Conservation (phyloP, 371 early-diverging fungal genomes). For the Circinella minor region DNA sequence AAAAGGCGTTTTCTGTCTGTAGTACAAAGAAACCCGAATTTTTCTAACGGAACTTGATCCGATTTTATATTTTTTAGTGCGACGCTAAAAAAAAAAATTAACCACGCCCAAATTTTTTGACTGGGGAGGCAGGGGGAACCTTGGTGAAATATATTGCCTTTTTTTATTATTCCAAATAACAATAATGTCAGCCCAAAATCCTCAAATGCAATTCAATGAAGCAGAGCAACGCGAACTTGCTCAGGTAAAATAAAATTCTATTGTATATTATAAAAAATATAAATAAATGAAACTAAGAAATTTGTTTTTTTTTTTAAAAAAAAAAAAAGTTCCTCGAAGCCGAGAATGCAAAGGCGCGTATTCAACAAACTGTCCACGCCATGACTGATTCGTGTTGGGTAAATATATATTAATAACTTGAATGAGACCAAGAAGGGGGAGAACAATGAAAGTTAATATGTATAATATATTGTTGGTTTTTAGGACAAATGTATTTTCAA, state of each 20-base stretch:
- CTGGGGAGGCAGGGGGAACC: too few species aligned
- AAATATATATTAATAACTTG: constrained; percentile 10
- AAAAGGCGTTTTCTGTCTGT: too few species aligned
- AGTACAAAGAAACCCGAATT: too few species aligned
- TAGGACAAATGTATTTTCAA: constrained; percentile 76
- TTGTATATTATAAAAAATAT: background rate
- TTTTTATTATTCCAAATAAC: background rate
- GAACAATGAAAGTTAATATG: too few species aligned
- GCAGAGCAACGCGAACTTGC: constrained; percentile 65
- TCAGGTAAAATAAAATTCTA: constrained; percentile 26
- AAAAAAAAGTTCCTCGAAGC: constrained; percentile 58
- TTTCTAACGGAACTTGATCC: too few species aligned
- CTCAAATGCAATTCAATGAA: constrained; percentile 55
- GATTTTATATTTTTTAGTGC: too few species aligned
- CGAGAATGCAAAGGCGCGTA: constrained; percentile 77
- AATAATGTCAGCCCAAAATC: constrained; percentile 10
- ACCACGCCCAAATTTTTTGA: too few species aligned
- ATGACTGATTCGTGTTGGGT: constrained; percentile 79
- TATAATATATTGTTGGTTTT: too few species aligned
- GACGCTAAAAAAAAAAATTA: too few species aligned
- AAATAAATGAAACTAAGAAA: too few species aligned
- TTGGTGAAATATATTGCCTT: too few species aligned
- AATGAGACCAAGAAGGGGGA: background rate
- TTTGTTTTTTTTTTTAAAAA: background rate
- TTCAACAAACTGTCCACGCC: constrained; percentile 72